Evolutionary conservation across 371 early-diverging fungal genomes (phyloP), one percentile per base, ranked within the genome.

Genomic region (Rhizopus stolonifer): DNA sequence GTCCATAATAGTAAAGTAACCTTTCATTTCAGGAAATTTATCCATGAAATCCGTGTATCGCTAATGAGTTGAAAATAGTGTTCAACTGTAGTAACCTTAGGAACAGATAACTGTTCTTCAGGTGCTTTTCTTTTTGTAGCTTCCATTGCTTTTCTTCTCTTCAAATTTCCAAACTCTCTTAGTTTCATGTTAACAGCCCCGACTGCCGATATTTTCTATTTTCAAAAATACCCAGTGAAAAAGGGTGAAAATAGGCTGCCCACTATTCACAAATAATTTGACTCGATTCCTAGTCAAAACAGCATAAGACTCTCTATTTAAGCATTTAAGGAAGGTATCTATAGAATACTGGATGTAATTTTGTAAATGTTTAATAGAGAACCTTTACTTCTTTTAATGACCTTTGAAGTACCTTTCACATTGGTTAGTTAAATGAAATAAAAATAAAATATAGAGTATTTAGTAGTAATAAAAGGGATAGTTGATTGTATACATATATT

Each of bases 231-330:
- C 36, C 29, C 29, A 29, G 29, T 29, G 29, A 29, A 52, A 52
- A 51, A 51, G 42, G 51, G 43, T 51, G 44, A 52, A 49, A 49
- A 49, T 55, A 48, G 47, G 44, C 36, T 38, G 33, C 55, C 48
- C 43, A 55, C 55, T 55, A 48, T 55, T 55, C 40, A 48, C 55
- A 48, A 55, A 48, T 48, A 55, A 55, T 55, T 55, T 55, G 55
- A 42, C 55, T 22, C 48, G 43, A 55, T 55, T 55, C 33, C 40
- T 47, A 42, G 55, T 48, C 42, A 55, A 48, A 55, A 55, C 43
- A 55, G 17, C 55, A 48, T 48, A 47, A 55, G 40, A 42, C 48
- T 42, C 55, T 48, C 47, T 55, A 55, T 55, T 55, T 55, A 55
- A 48, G 55, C 55, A 48, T 55, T 48, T 42, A 47, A 42, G 48